Evolutionary conservation across 257 asterid genomes (phyloP).

Genomic region (Galeopsis tetrahit): DNA sequence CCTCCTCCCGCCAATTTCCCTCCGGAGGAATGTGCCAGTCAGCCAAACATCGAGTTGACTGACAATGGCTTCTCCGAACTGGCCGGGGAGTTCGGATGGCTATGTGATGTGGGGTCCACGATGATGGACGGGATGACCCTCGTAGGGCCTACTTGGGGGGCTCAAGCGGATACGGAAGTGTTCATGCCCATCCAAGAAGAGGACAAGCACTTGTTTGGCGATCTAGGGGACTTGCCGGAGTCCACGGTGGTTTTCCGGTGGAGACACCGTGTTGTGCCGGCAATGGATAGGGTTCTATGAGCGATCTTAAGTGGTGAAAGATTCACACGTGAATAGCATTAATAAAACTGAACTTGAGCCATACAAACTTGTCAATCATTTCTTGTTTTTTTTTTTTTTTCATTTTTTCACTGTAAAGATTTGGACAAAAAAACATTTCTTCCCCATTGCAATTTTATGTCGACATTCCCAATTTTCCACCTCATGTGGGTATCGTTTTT

Average conservation of each 20-base stretch:
- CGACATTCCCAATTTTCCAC: conserved; percentile 5
- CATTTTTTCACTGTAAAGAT: conserved; percentile 33
- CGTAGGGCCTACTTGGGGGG: conserved; percentile 64
- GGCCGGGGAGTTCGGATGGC: conserved; percentile 76
- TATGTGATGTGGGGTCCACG: conserved; percentile 55
- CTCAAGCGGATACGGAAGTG: conserved; percentile 46
- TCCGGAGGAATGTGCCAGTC: conserved; percentile 49
- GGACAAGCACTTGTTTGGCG: conserved; percentile 73
- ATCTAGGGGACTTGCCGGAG: conserved; percentile 84
- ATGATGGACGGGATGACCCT: conserved; percentile 52
- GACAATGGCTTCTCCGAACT: conserved; percentile 52
- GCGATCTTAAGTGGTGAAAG: background rate
- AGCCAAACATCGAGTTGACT: conserved; percentile 46
- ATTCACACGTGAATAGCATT: conserved; percentile 30
- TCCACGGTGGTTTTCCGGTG: conserved; percentile 67
- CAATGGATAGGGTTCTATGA: conserved; percentile 37
- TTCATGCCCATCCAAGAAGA: conserved; percentile 69
- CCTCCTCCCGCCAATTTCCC: conserved; percentile 25
- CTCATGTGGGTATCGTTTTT: background rate
- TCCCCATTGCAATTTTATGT: background rate
- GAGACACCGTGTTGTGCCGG: conserved; percentile 51
- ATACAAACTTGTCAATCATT: conserved; percentile 18
- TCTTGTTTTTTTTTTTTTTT: background rate
- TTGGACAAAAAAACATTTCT: conserved; percentile 18
- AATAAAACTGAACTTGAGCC: conserved; percentile 30